Evolutionary conservation across 306 rosid genomes (phyloP).

Genomic region (Pyrus bretschneideri): DNA sequence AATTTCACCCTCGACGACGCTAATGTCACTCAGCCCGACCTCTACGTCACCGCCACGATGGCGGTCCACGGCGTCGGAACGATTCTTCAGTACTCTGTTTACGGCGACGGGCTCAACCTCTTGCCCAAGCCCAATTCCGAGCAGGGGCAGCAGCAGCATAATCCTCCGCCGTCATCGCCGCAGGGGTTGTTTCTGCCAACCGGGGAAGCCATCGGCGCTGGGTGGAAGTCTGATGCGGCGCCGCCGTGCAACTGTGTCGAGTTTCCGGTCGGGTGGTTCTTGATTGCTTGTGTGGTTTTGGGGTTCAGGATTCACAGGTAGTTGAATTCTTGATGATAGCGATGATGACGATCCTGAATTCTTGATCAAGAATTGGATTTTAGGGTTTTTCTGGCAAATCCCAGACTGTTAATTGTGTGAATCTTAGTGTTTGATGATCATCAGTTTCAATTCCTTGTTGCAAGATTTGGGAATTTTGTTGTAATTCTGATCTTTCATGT

Average conservation of each 20-base stretch:
- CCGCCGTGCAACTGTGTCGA: conserved; percentile 19
- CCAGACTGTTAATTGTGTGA: not conserved
- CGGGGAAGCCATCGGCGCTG: not conserved
- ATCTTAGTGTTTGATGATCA: not conserved
- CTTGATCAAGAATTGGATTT: not conserved
- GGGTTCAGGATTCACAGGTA: conserved; percentile 19
- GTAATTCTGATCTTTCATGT: not conserved
- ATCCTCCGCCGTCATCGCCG: not conserved
- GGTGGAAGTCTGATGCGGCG: conserved; percentile 14
- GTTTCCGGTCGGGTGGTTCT: conserved; percentile 23
- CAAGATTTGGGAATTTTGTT: not conserved
- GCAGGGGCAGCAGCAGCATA: not conserved
- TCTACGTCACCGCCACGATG: conserved; percentile 32
- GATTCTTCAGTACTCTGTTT: conserved; percentile 45
- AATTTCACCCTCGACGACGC: conserved; percentile 51
- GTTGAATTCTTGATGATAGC: conserved; percentile 1
- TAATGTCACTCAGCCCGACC: conserved; percentile 40
- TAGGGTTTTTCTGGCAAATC: not conserved
- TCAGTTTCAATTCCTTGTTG: not conserved
- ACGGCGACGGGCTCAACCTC: conserved; percentile 16
- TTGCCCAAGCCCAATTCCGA: not conserved
- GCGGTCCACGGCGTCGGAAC: conserved; percentile 43
- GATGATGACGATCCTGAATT: not conserved
- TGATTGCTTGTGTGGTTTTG: conserved; percentile 20
- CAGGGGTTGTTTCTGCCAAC: not conserved